Conservation (phyloP, 1,139 yeast genomes). For the Zygoascus hellenicus region DNA sequence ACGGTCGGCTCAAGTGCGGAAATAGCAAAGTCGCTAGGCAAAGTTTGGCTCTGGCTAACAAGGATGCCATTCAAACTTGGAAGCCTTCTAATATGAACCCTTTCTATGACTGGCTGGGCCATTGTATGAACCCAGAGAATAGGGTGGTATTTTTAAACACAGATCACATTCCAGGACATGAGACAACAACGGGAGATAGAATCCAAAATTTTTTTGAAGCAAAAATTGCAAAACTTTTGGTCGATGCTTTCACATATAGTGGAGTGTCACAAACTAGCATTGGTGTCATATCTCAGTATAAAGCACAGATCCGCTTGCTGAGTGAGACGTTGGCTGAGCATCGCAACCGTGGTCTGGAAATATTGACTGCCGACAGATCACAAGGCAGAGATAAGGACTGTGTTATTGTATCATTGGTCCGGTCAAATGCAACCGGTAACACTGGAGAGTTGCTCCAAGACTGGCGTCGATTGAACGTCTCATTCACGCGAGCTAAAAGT, state of each 20-base stretch:
- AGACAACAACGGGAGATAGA: constrained; percentile 49
- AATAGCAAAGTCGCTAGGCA: constrained; percentile 55
- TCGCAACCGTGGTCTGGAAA: constrained; percentile 48
- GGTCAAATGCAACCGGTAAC: constrained; percentile 62
- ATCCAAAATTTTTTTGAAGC: constrained; percentile 72
- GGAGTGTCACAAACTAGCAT: constrained; percentile 59
- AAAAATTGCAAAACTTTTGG: constrained; percentile 53
- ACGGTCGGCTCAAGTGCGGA: constrained; percentile 74
- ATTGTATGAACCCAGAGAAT: constrained; percentile 39
- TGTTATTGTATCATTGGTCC: constrained; percentile 76
- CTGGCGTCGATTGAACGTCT: constrained; percentile 90
- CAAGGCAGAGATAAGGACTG: constrained; percentile 96
- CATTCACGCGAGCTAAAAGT: constrained; percentile 83
- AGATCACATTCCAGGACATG: constrained; percentile 58
- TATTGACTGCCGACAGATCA: constrained; percentile 89
- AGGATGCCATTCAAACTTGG: constrained; percentile 15
- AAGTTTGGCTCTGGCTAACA: constrained; percentile 36
- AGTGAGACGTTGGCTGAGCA: constrained; percentile 40
- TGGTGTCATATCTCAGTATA: constrained; percentile 85
- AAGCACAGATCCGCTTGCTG: constrained; percentile 67
- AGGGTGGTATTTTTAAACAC: constrained; percentile 72
- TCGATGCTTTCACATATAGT: constrained; percentile 49
- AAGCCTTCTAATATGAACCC: constrained; percentile 8
- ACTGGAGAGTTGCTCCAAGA: constrained; percentile 80
- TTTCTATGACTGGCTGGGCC: constrained; percentile 40